phyloP scores from a whole-genome alignment of 176 grass and related monocot genomes.

The Oryza meyeriana region DNA sequence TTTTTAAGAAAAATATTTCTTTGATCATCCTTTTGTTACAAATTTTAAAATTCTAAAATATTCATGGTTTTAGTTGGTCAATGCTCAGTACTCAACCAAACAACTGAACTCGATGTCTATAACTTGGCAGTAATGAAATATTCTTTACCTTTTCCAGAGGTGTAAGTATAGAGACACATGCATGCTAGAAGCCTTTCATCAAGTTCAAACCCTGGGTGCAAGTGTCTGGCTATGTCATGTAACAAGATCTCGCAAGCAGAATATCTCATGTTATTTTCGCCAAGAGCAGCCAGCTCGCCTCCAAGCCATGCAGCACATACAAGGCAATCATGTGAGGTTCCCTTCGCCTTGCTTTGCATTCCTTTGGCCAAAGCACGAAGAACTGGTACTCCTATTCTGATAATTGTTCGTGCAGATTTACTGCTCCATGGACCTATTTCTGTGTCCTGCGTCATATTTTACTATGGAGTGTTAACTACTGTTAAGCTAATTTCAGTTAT shows the following conservation, averaged over 20 bases:
- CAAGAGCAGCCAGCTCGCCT: constrained; percentile 58
- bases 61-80: constrained; percentile 1
- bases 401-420: constrained; percentile 47
- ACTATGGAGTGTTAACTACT: constrained; percentile 19
- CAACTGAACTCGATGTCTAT: background rate
- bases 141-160: constrained; percentile 90
- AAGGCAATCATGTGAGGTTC: constrained; percentile 68
- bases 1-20: background rate
- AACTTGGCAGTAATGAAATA: background rate
- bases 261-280: constrained; percentile 60
- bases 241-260: constrained; percentile 68
- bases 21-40: background rate
- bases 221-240: constrained; percentile 56
- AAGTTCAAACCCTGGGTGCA: constrained; percentile 81
- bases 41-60: constrained; percentile 15
- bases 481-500: background rate
- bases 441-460: constrained; percentile 56
- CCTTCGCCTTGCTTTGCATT: constrained; percentile 77
- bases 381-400: constrained; percentile 50
- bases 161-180: constrained; percentile 88
- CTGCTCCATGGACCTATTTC: constrained; percentile 81
- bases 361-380: constrained; percentile 71
- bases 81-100: constrained; percentile 1
- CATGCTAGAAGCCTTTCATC: constrained; percentile 86
- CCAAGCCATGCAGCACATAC: constrained; percentile 78